Base-by-base conservation (phyloP, 2,329 filamentous ascomycete genomes). In the Hymenoscyphus fructigenus region DNA sequence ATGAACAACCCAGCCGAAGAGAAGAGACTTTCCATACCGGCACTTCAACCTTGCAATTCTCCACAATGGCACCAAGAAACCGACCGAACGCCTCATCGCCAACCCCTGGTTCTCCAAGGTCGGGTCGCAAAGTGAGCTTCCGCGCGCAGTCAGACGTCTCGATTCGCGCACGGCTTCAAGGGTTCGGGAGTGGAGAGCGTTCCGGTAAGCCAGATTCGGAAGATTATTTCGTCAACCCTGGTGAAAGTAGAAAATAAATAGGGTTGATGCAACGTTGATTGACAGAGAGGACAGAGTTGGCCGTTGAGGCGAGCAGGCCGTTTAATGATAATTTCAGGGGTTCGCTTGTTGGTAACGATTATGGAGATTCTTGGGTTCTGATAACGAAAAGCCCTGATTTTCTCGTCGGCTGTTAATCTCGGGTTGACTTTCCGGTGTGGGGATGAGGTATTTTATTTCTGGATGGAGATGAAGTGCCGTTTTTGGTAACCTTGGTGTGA, bases 61-160 rank as follows among this genome's bases (percentile, higher is more conserved):
- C 44, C 44, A 50, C 44, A 26, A 26, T 10, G 44, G 20, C n/a
- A 23, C 7, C 9, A 23, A 23, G 10, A 23, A 50, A 26, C 44
- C 44, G 44, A 50, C n/a, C 44, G 44, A 23, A 23, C 44, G 7
- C 10, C 5, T 26, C n/a, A 50, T 50, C 44, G n/a, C n/a, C n/a
- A n/a, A 44, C n/a, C 41, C 17, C 15, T 44, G 41, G 5, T 44
- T n/a, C 41, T 44, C n/a, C n/a, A 44, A 20, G 41, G 41, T n/a
- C 44, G 60, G 60, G 60, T 62, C 60, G 60, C 60, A 41, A 61
- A n/a, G 10, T 50, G 20, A 41, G n/a, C 47, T 62, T 62, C 60
- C 60, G 60, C 60, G 60, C 1, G 50, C 28, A 20, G 29, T 38
- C 26, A 32, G 28, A n/a, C 32, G 47, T 57, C 60, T 62, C 60